Base-by-base conservation (phyloP, 1,139 yeast genomes). In the Petasospora fabianii region DNA sequence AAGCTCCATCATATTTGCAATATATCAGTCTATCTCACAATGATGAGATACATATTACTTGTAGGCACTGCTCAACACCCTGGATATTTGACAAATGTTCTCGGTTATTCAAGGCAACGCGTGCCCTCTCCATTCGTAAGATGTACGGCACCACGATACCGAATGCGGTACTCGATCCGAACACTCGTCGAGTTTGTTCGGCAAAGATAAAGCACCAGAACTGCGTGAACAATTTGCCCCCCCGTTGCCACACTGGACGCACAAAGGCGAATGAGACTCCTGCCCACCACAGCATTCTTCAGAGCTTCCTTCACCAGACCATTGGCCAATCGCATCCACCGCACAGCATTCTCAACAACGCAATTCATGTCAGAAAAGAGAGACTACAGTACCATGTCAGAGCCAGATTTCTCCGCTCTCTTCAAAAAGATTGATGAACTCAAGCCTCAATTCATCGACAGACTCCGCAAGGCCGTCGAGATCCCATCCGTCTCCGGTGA, bases 401-500 rank as follows among this genome's bases (percentile, higher is more conserved):
- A 44, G 20, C 49, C 46, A 12, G 44, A 46, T 12, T 46, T 46
- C 36, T 33, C 40, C 8, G 44, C 47, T 9, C 43, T 46, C 22
- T 46, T 46, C 42, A 33, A 38, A 20, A 46, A 43, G 46, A 79
- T 84, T 53, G 86, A 81, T 51, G 84, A 77, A 55, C 72, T 82
- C 58, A 78, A 81, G 59, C 85, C 87, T 2, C 64, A 70, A 43
- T 84, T 80, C 66, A 77, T 84, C 49, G 68, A 75, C 44, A 71
- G 94, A 53, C 73, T 92, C 47, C 66, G 78, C 35, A 71, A 81
- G 42, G 97, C 97, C 11, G 90, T 94, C 36, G 84, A 88, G 43
- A 94, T 92, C 54, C 95, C 96, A 36, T 90, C 97, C 5, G 97
- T 94, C 28, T 88, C 97, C 8, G 80, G 88, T 27, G 98, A 92